Evolutionary conservation across 2,329 filamentous ascomycete species (phyloP), one percentile per base, ranked within the genome.

Genomic region (Penicillium sp.): DNA sequence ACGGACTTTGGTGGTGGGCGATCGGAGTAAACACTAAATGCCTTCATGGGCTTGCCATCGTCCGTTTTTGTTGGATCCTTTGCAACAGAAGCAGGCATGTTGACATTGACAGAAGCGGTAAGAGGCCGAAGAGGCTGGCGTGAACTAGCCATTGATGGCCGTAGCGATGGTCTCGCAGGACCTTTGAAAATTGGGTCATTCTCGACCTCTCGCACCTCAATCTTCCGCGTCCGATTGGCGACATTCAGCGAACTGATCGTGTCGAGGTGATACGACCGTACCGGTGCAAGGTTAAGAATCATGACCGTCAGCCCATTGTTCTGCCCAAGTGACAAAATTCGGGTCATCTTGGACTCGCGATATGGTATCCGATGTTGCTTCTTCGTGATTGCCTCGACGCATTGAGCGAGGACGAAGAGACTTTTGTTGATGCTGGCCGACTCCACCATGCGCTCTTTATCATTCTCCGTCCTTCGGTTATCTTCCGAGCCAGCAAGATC

Each of bases 381-480:
- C 61, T 80, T 81, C 58, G 85, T 86, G 60, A 97, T 97, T 40
- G 91, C 91, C 62, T 97, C 91, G 37, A 97, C 91, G 57, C 91
- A 97, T 63, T 95, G 89, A 29, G 88, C 91, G 33, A 97, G 72
- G 13, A 96, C 90, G 58, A 97, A 97, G 5, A 97, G 75, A 49
- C 87, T 94, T 71, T 96, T 97, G 76, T 97, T 97, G 73, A 97
- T 97, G 58, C 87, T 91, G 0, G 91, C 89, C 26, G 89, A 95
- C 67, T 97, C 91, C n/a, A 95, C 80, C 62, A 97, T 74, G 17
- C 91, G 79, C 64, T 95, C 89, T 63, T 90, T 93, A 56, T 84
- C 88, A 64, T 97, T 97, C 36, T 95, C 91, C 0, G 91, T 97
- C 34, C 91, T 77, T 33, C 91, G 79, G 63, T 97, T 97, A 66